Evolutionary conservation across 164 flowering plant species (phyloP).

Genomic region (Chimonanthus salicifolius): DNA sequence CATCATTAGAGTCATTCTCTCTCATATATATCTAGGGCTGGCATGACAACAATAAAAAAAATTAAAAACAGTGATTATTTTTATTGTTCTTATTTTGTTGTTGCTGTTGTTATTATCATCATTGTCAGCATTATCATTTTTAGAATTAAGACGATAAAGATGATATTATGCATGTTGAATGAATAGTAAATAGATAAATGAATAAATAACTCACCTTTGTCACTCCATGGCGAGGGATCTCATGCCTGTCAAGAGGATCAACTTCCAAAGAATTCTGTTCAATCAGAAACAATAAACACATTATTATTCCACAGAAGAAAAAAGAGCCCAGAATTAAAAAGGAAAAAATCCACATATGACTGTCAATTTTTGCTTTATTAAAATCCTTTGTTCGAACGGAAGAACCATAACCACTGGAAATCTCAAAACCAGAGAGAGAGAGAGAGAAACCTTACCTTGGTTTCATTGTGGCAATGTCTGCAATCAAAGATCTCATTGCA

Average conservation of each 20-base stretch:
- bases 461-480: conserved; percentile 94
- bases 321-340: not conserved
- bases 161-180: too few species aligned
- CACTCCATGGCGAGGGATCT: conserved; percentile 73
- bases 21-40: too few species aligned
- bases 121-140: too few species aligned
- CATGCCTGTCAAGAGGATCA: conserved; percentile 56
- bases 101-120: too few species aligned
- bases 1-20: too few species aligned
- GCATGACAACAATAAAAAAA: too few species aligned
- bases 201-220: conserved; percentile 39
- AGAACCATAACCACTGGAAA: not conserved
- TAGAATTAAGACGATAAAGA: too few species aligned
- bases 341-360: not conserved
- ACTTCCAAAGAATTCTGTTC: conserved; percentile 59
- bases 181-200: not conserved
- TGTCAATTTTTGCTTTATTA: not conserved
- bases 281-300: not conserved
- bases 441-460: conserved; percentile 39
- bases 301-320: not conserved
- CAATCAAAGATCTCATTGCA: conserved; percentile 79
- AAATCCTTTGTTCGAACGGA: too few species aligned
- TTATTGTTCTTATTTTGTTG: too few species aligned
- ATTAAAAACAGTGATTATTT: too few species aligned
- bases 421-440: not conserved